Evolutionary conservation across 2,329 filamentous ascomycete genomes (phyloP).

Genomic region (Bimuria novae-zelandiae): DNA sequence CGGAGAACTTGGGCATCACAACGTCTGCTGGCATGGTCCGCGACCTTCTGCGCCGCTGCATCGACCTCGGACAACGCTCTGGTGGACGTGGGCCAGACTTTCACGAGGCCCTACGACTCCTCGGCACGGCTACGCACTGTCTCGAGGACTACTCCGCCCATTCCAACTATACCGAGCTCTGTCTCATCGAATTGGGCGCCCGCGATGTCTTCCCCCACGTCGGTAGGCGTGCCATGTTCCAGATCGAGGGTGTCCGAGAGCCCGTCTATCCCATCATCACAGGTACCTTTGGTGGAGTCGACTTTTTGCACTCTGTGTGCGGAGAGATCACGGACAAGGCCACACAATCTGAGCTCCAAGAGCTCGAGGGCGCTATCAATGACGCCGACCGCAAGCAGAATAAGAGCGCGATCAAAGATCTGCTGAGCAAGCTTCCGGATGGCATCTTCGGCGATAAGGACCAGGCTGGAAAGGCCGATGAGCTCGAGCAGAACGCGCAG

Average conservation of each 20-base stretch:
- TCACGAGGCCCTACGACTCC: conserved; percentile 81
- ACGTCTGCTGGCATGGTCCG: conserved; percentile 80
- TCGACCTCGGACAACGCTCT: conserved; percentile 80
- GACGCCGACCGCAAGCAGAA: conserved; percentile 66
- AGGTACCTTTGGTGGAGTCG: conserved; percentile 91
- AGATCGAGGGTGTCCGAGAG: conserved; percentile 67
- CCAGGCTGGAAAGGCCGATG: conserved; percentile 74
- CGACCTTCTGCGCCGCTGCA: conserved; percentile 71
- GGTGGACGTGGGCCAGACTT: conserved; percentile 74
- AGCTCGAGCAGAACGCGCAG: conserved; percentile 77
- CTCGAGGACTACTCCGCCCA: conserved; percentile 89
- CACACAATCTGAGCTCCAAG: conserved; percentile 86
- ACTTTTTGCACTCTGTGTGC: conserved; percentile 88
- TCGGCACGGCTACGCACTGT: conserved; percentile 89
- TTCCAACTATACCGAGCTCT: conserved; percentile 90
- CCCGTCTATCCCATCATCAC: conserved; percentile 82
- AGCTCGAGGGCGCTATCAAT: conserved; percentile 81
- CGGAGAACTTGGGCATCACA: conserved; percentile 76
- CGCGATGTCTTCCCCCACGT: conserved; percentile 83
- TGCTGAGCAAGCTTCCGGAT: conserved; percentile 80
- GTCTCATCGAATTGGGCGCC: conserved; percentile 85
- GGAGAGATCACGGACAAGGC: conserved; percentile 83
- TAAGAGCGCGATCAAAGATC: conserved; percentile 74
- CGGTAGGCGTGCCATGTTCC: conserved; percentile 72
- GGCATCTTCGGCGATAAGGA: conserved; percentile 78